A percentile compares a stretch with the other conserved stretches of the same genome.
phyloP scores from a whole-genome alignment of 495 filamentous ascomycete species.

The Aspergillus taichungensis region DNA sequence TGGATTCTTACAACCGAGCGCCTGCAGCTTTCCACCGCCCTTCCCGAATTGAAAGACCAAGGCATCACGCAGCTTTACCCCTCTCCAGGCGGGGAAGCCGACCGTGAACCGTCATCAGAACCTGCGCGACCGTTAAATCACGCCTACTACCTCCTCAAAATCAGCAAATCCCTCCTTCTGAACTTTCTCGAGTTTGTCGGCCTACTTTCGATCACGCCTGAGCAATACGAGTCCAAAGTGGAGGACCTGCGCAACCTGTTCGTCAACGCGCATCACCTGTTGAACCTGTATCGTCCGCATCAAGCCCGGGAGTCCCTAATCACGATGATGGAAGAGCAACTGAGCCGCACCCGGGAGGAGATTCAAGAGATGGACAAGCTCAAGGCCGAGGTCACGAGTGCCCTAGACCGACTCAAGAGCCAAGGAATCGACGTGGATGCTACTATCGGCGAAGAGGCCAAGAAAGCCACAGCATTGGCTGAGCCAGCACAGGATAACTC shows the following conservation, averaged over 20 bases:
- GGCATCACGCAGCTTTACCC: constrained; percentile 64
- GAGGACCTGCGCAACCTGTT: constrained; percentile 69
- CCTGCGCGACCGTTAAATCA: constrained; percentile 48
- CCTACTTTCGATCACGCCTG: constrained; percentile 54
- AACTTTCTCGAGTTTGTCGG: constrained; percentile 78
- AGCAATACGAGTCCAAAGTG: constrained; percentile 54
- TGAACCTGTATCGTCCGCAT: constrained; percentile 93
- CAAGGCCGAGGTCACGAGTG: constrained; percentile 60
- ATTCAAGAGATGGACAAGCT: constrained; percentile 65
- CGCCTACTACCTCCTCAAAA: constrained; percentile 63
- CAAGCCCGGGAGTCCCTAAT: constrained; percentile 89
- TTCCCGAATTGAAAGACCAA: constrained; percentile 58
- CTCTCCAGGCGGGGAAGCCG: constrained; percentile 28
- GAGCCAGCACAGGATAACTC: constrained; percentile 17
- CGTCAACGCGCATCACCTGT: constrained; percentile 79
- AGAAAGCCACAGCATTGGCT: constrained; percentile 4
- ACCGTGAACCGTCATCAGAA: constrained; percentile 29
- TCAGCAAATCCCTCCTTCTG: constrained; percentile 73
- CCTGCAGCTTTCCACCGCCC: constrained; percentile 45
- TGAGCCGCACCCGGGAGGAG: constrained; percentile 65
- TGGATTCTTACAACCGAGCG: neutral
- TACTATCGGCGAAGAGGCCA: neutral
- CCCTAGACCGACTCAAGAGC: constrained; percentile 54
- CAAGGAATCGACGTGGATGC: constrained; percentile 20
- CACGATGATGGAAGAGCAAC: constrained; percentile 81